Evolutionary conservation across 1,284 basidiomycete genomes (phyloP).

Genomic region (Heterobasidion annosum): DNA sequence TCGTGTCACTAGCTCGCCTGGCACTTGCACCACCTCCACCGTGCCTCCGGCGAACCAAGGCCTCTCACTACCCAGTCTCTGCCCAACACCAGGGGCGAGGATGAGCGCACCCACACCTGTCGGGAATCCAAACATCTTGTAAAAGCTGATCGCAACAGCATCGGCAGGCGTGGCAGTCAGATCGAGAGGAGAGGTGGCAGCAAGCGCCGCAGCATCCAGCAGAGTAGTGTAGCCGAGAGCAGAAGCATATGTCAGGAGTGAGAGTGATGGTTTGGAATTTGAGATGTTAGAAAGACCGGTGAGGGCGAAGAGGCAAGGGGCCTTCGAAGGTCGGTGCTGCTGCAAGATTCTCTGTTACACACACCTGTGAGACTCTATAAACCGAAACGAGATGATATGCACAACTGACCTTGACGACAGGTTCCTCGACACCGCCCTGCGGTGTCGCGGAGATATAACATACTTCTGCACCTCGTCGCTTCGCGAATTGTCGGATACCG

Average conservation of each 20-base stretch:
- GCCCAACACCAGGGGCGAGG: conserved; percentile 78
- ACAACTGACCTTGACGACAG: conserved; percentile 46
- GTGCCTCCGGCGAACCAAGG: conserved; percentile 84
- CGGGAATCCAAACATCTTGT: conserved; percentile 86
- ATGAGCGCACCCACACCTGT: conserved; percentile 78
- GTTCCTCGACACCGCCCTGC: conserved; percentile 51
- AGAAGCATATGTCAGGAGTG: conserved; percentile 44
- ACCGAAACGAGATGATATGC: not conserved
- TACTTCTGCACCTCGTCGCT: conserved; percentile 41
- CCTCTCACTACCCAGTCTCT: conserved; percentile 56
- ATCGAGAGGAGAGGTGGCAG: conserved; percentile 60
- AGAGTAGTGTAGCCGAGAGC: conserved; percentile 65
- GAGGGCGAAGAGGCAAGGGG: conserved; percentile 54
- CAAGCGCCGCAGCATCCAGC: conserved; percentile 75
- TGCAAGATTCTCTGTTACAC: conserved; percentile 19
- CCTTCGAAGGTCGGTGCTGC: conserved; percentile 30
- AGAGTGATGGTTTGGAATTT: conserved; percentile 40
- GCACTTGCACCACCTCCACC: conserved; percentile 74
- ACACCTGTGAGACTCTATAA: conserved; percentile 31
- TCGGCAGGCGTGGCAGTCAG: conserved; percentile 59
- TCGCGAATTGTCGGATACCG: conserved; percentile 68
- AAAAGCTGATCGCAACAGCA: conserved; percentile 77
- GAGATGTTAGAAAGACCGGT: conserved; percentile 79
- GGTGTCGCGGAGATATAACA: conserved; percentile 56
- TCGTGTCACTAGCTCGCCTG: conserved; percentile 57